Base-by-base conservation (phyloP, 2,329 filamentous ascomycete species). In the Microdochium trichocladiopsis region DNA sequence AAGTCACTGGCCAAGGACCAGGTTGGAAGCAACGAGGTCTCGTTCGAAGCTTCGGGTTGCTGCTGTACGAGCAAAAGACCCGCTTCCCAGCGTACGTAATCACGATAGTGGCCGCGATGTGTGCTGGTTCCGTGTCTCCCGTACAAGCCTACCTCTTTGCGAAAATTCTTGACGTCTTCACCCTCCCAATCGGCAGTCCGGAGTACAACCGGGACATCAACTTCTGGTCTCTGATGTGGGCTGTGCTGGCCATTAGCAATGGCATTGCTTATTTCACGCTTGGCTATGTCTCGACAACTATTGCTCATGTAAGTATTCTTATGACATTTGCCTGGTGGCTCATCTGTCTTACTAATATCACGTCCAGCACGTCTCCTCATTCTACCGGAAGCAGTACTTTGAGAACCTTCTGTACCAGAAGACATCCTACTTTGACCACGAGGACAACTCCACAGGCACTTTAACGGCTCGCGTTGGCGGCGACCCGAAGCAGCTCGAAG, bases 211-310 rank as follows among this genome's bases (percentile, higher is more conserved):
- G 18, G 22, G 62, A 66, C 10, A 48, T 57, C 4, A 51, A 53
- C 1, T 86, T 86, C 63, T 87, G 81, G 80, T 76, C 82, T 0
- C 72, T 84, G 54, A 87, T 87, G 80, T 88, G 83, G 71, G 72
- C 81, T 21, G 65, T 82, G 0, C 68, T 86, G 25, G 83, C 83
- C 2, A 69, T 78, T 4, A 75, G 67, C 10, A 66, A 76, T 10
- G 79, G 79, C 2, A 2, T 78, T 0, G 67, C 74, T 16, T 86
- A 86, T 63, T 80, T 80, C 56, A 53, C 71, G 22, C 66, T 81
- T 6, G 72, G 70, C 0, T 66, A 62, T 47, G 62, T 70, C 3
- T 68, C 80, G 2, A 79, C 72, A 1, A 67, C 69, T 14, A 63
- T 80, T 52, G 72, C 78, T 49, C 66, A 72, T 22, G 62, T 66